A percentile compares a stretch with the other conserved stretches of the same genome.
phyloP scores from a whole-genome alignment of 2,329 filamentous ascomycete species.

The Lachnellula hyalina region DNA sequence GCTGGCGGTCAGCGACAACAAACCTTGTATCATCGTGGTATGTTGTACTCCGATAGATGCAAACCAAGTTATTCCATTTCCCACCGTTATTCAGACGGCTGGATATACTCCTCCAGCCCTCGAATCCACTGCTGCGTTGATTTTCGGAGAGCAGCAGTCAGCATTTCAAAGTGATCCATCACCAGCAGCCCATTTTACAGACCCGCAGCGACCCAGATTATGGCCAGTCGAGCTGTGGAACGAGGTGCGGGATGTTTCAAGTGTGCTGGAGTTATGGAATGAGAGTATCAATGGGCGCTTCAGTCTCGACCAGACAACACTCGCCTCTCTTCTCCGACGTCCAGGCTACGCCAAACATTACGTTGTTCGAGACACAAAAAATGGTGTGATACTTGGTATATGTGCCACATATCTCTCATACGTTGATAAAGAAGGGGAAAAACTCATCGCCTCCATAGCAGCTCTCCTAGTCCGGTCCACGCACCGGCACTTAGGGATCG shows the following conservation, averaged over 20 bases:
- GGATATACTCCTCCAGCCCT: conserved; percentile 45
- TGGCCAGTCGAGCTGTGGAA: conserved; percentile 31
- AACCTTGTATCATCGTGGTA: conserved; percentile 47
- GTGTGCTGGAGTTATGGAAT: conserved; percentile 25
- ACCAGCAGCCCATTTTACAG: not conserved
- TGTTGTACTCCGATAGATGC: conserved; percentile 43
- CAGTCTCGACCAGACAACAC: conserved; percentile 37
- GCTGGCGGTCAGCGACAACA: conserved; percentile 39
- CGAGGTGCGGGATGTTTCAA: conserved; percentile 24
- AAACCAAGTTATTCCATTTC: conserved; percentile 38
- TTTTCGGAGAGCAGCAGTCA: conserved; percentile 40
- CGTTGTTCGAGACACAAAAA: conserved; percentile 45
- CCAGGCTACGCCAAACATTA: conserved; percentile 54
- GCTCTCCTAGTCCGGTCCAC: conserved; percentile 46
- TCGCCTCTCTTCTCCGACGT: conserved; percentile 45
- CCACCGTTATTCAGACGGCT: conserved; percentile 46
- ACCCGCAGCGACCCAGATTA: conserved; percentile 11
- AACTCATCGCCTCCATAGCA: conserved; percentile 51
- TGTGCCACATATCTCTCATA: conserved; percentile 57
- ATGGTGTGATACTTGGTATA: conserved; percentile 46
- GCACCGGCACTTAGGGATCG: conserved; percentile 46
- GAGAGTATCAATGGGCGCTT: conserved; percentile 34
- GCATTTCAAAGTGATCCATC: not conserved
- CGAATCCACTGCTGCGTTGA: conserved; percentile 44
- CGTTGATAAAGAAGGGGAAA: conserved; percentile 46